Base-by-base conservation (phyloP, 1,284 basidiomycete species). In the Sanghuangporus sanghuang region DNA sequence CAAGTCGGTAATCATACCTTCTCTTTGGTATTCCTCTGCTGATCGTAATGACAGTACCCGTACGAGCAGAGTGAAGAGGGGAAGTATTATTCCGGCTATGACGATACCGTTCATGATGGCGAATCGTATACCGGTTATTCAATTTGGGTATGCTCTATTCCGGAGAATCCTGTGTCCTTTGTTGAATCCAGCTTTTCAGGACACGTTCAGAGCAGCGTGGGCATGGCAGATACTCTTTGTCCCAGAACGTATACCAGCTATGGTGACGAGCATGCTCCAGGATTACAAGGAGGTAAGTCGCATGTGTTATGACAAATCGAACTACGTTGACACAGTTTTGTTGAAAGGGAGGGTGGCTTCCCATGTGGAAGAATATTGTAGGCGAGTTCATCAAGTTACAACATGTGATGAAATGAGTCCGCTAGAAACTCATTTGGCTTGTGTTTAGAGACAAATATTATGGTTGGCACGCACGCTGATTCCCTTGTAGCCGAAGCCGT, bases 301-400 rank as follows among this genome's bases (percentile, higher is more conserved):
- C 11, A 14, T 57, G 21, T 7, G 2, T 23, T 14, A 21, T 48
- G 44, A n/a, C 8, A n/a, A 32, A 3, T 12, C 57, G 27, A 27
- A 16, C 54, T 59, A 8, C 40, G 5, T 27, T 8, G n/a, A 56
- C 21, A 9, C 18, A 39, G 18, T 7, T 16, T 46, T 6, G 16
- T 3, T 44, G 61, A 61, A 68, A 92, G 83, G 85, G 89, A 32
- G 92, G 92, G 3, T 92, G 90, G 88, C 75, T 94, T 53, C 92
- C 92, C 0, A 93, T 94, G 91, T 94, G 92, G 92, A 93, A 93
- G 75, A 94, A 93, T 68, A 83, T 93, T 16, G 85, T 90, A 65
- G 91, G 85, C 65, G 77, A 66, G 11, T 23, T 2, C 35, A 9
- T 23, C 6, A 21, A 54, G 44, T 40, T 27, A 12, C 60, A 40